A percentile compares a stretch with the other conserved stretches of the same genome.
Conservation (phyloP, 768 basidiomycete species). For the Termitomyces sp. region DNA sequence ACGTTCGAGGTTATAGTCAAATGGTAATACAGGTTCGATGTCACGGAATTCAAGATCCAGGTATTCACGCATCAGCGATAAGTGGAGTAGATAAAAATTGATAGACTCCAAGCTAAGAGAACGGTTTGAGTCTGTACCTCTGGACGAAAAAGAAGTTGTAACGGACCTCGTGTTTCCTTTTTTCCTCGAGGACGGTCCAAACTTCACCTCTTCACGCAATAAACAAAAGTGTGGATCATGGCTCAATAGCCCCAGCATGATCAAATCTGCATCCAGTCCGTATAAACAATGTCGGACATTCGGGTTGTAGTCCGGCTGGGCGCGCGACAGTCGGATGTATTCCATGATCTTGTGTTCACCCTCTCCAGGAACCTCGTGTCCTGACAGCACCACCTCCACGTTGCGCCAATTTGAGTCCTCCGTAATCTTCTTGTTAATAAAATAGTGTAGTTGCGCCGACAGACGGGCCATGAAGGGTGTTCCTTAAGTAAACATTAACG, state of each 20-base stretch:
- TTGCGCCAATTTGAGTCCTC: constrained; percentile 96
- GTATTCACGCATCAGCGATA: constrained; percentile 95
- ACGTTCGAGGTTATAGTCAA: constrained; percentile 86
- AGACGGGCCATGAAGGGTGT: constrained; percentile 94
- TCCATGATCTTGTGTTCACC: constrained; percentile 99
- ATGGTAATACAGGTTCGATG: constrained; percentile 63
- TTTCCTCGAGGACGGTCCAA: constrained; percentile 77
- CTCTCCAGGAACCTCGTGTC: constrained; percentile 98
- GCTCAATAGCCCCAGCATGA: constrained; percentile 95
- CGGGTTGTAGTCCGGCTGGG: constrained; percentile 94
- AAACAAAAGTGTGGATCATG: constrained; percentile 99
- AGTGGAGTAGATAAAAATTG: constrained; percentile 93
- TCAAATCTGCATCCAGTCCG: constrained; percentile 95
- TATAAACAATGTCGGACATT: constrained; percentile 98
- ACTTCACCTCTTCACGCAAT: constrained; percentile 96
- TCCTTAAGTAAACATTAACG: constrained; percentile 40
- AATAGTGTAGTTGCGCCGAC: constrained; percentile 92
- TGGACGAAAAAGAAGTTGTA: background rate
- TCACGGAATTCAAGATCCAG: constrained; percentile 91
- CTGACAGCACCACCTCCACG: constrained; percentile 89
- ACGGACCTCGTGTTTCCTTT: constrained; percentile 56
- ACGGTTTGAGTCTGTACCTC: background rate
- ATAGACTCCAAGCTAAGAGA: constrained; percentile 58
- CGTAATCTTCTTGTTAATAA: constrained; percentile 95
- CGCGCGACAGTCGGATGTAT: constrained; percentile 91